Conservation (phyloP, 2,329 filamentous ascomycete species). For the Hypoxylon sp. region DNA sequence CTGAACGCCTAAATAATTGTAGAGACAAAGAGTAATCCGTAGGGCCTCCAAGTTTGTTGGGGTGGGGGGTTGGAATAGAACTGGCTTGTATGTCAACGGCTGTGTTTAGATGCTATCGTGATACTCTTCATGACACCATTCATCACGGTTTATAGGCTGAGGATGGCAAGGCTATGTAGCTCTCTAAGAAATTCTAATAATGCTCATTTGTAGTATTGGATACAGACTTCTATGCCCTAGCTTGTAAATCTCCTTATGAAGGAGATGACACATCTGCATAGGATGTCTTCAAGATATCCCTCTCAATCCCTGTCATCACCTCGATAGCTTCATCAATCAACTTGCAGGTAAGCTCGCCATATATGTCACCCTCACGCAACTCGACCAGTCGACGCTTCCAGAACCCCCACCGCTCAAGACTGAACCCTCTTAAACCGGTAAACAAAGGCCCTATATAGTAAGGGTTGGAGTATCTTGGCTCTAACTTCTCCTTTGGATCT, state of each 20-base stretch:
- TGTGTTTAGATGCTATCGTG: too few species aligned
- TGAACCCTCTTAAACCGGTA: not conserved
- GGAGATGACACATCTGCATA: not conserved
- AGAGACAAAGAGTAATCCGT: too few species aligned
- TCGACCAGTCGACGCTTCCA: conserved; percentile 9
- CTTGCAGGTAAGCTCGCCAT: conserved; percentile 2
- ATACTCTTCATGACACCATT: too few species aligned
- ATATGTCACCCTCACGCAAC: not conserved
- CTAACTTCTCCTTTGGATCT: conserved; percentile 2
- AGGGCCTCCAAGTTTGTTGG: too few species aligned
- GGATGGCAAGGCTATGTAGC: too few species aligned
- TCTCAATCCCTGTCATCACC: not conserved
- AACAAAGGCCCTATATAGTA: conserved; percentile 12
- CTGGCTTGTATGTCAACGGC: too few species aligned
- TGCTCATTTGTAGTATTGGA: not conserved
- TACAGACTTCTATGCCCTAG: not conserved
- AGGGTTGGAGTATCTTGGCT: conserved; percentile 1
- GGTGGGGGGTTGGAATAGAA: too few species aligned
- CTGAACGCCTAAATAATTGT: too few species aligned
- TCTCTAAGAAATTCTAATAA: not conserved
- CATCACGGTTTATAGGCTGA: too few species aligned
- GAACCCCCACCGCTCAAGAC: conserved; percentile 6
- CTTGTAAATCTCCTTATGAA: not conserved
- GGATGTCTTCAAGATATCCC: not conserved
- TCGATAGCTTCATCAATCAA: conserved; percentile 5